phyloP scores from a whole-genome alignment of 495 filamentous ascomycete genomes.

The Tuber brumale region DNA sequence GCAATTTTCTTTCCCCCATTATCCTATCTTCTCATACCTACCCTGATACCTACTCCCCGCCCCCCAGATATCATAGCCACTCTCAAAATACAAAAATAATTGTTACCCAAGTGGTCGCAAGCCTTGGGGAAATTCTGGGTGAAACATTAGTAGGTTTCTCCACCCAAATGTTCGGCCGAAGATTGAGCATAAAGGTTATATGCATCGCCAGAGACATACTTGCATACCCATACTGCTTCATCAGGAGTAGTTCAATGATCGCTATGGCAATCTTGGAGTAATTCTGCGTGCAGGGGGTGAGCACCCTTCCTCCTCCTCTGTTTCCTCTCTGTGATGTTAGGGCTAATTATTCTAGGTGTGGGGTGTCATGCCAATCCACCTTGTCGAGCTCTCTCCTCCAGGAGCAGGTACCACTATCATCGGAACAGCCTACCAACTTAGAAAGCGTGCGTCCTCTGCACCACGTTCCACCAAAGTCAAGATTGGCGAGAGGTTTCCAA shows the following conservation, averaged over 20 bases:
- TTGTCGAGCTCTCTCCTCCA: conserved; percentile 66
- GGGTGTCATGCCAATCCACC: conserved; percentile 68
- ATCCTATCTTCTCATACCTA: too few relatives aligned
- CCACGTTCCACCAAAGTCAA: conserved; percentile 50
- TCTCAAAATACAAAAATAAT: conserved; percentile 48
- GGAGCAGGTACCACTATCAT: conserved; percentile 60
- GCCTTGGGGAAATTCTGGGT: conserved; percentile 61
- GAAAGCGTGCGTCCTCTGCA: conserved; percentile 65
- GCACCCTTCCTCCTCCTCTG: too few relatives aligned
- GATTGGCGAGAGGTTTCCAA: conserved; percentile 64
- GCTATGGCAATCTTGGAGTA: conserved; percentile 64
- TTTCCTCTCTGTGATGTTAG: too few relatives aligned
- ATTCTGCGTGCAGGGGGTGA: conserved; percentile 64
- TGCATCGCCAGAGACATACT: conserved; percentile 52
- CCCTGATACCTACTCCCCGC: too few relatives aligned
- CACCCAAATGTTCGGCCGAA: conserved; percentile 61
- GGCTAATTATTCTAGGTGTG: conserved; percentile 41
- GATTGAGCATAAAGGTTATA: conserved; percentile 55
- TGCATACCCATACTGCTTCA: conserved; percentile 42
- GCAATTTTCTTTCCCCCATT: neutral
- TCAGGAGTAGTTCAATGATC: conserved; percentile 49
- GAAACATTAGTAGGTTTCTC: conserved; percentile 59
- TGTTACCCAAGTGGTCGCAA: conserved; percentile 62
- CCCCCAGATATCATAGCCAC: too few relatives aligned
- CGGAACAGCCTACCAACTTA: conserved; percentile 61